Evolutionary conservation across 2,329 filamentous ascomycete species (phyloP).

Genomic region (Ilyonectria sp.): DNA sequence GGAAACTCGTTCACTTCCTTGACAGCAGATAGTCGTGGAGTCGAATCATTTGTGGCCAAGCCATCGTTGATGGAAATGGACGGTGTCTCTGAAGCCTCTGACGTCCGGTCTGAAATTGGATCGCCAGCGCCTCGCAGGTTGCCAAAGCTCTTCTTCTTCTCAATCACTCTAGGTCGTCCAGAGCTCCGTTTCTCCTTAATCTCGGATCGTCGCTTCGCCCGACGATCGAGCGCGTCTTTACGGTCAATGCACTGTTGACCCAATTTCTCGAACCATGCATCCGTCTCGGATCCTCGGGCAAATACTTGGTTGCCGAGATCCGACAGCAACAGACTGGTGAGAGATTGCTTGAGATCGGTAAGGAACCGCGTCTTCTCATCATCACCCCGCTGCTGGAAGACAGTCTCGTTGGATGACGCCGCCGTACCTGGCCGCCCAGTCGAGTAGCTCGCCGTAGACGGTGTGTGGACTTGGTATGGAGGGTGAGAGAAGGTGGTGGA

Average conservation of each 20-base stretch:
- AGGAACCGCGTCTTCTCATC: constrained; percentile 86
- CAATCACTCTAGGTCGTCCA: constrained; percentile 67
- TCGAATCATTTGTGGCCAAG: constrained; percentile 49
- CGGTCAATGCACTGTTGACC: constrained; percentile 77
- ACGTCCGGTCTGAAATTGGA: constrained; percentile 51
- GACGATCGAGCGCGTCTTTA: constrained; percentile 68
- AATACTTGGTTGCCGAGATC: constrained; percentile 91
- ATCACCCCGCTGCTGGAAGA: constrained; percentile 72
- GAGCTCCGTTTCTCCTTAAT: constrained; percentile 63
- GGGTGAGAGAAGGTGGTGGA: constrained; percentile 65
- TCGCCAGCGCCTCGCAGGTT: constrained; percentile 71
- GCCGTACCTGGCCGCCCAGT: constrained; percentile 75
- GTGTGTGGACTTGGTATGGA: constrained; percentile 57
- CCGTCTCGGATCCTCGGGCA: constrained; percentile 92
- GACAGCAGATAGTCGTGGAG: constrained; percentile 38
- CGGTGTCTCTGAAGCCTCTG: constrained; percentile 57
- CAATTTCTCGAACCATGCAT: constrained; percentile 84
- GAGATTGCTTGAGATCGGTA: constrained; percentile 80
- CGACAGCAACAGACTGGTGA: constrained; percentile 89
- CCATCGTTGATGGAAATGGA: constrained; percentile 60
- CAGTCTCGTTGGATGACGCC: constrained; percentile 77
- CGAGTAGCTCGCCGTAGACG: constrained; percentile 64
- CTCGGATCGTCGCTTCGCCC: constrained; percentile 57
- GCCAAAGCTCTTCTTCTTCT: constrained; percentile 79
- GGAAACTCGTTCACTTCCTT: constrained; percentile 73